phyloP scores from a whole-genome alignment of 192 early-diverging fungal species.

The Backusella australiensis region DNA sequence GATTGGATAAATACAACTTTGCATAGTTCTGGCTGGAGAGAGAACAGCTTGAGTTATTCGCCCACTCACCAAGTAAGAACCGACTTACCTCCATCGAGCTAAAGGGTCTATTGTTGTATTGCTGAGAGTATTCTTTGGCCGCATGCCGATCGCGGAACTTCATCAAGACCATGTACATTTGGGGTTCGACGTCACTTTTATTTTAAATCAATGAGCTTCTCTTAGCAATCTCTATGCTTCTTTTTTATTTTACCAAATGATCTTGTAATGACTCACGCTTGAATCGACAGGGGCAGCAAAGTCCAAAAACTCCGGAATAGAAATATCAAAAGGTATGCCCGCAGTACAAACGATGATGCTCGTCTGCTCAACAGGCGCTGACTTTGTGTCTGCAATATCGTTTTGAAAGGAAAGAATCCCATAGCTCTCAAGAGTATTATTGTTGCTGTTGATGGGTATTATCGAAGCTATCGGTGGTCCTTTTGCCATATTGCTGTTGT shows the following conservation, averaged over 20 bases:
- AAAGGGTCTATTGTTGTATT: slow-evolving; percentile 85
- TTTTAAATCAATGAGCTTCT: no score
- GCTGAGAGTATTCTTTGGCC: slow-evolving; percentile 67
- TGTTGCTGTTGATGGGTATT: not conserved
- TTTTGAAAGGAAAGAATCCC: not conserved
- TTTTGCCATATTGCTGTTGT: not conserved
- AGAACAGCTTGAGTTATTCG: no score
- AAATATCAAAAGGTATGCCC: slow-evolving; percentile 86
- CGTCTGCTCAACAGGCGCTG: not conserved
- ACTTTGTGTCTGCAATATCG: not conserved
- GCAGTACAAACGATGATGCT: slow-evolving; percentile 63
- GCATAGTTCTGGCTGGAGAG: slow-evolving; percentile 64
- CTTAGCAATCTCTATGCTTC: no score
- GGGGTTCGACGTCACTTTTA: slow-evolving; percentile 70
- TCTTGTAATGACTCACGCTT: slow-evolving; percentile 74
- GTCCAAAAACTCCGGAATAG: slow-evolving; percentile 85
- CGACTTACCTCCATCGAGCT: slow-evolving; percentile 71
- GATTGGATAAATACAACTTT: slow-evolving; percentile 78
- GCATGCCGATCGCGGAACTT: slow-evolving; percentile 64
- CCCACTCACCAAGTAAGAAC: no score
- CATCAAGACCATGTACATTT: slow-evolving; percentile 89
- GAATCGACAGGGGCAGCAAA: slow-evolving; percentile 73
- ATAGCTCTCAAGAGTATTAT: not conserved
- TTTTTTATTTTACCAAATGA: slow-evolving; percentile 46
- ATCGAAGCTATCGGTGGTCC: not conserved